A percentile compares a stretch with the other conserved stretches of the same genome.
Conservation (phyloP, 352 stramenopile genomes). For the Phytophthora crassamura region DNA sequence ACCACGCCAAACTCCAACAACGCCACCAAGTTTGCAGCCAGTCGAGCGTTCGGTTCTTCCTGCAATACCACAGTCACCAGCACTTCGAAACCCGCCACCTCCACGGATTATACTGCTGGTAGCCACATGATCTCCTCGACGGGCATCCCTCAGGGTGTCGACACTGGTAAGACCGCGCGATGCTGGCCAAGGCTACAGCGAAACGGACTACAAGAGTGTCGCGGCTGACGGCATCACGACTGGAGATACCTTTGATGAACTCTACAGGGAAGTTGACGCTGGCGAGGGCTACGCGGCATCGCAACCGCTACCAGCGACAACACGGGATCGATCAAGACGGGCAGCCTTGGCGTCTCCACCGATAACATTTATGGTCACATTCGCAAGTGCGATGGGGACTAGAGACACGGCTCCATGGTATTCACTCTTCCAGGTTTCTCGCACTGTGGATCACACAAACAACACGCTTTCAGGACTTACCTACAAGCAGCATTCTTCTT, state of each 20-base stretch:
- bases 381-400: constrained; percentile 4
- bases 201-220: background rate
- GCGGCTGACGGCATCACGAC: too few species aligned
- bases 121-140: too few species aligned
- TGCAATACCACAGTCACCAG: too few species aligned
- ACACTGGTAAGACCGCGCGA: background rate
- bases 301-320: background rate
- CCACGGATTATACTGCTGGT: too few species aligned
- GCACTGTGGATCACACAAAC: background rate
- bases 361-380: background rate
- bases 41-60: too few species aligned
- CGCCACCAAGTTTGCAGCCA: too few species aligned
- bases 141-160: too few species aligned
- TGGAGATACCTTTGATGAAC: too few species aligned
- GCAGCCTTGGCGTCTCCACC: background rate
- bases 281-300: background rate
- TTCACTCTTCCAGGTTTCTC: constrained; percentile 2
- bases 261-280: background rate
- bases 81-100: too few species aligned
- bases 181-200: background rate
- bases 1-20: too few species aligned
- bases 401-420: background rate
- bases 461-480: constrained; percentile 23
- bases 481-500: constrained; percentile 15
- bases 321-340: background rate